A percentile compares a stretch with the other conserved stretches of the same genome.
Conservation (phyloP, 768 basidiomycete genomes). For the Xanthoconium purpureum region DNA sequence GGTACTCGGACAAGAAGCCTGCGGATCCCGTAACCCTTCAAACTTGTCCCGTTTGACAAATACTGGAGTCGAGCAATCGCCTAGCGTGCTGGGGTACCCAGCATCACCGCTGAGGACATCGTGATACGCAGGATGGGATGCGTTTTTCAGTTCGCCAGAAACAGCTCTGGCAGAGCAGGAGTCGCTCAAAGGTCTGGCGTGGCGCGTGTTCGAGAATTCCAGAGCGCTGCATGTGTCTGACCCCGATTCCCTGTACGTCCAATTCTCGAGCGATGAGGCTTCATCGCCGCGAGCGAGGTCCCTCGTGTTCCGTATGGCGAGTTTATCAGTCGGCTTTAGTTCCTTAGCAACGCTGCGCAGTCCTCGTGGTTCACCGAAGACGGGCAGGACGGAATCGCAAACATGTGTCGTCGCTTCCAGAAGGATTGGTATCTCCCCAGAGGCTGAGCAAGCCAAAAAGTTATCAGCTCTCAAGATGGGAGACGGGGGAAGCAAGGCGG, state of each 20-base stretch:
- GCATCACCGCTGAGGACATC: background rate
- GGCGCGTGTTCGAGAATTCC: background rate
- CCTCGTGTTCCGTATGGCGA: background rate
- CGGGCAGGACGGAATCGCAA: conserved; percentile 3
- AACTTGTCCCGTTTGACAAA: conserved; percentile 2
- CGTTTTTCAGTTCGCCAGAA: background rate
- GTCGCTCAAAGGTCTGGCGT: background rate
- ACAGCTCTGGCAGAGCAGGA: background rate
- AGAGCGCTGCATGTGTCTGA: background rate
- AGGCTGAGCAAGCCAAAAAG: conserved; percentile 37
- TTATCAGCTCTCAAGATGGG: conserved; percentile 42
- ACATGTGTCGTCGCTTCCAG: conserved; percentile 29
- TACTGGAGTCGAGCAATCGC: background rate
- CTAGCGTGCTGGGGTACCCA: background rate
- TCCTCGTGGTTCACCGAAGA: background rate
- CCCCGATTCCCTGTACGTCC: conserved; percentile 3
- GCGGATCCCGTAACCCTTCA: conserved; percentile 15
- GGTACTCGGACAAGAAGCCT: conserved; percentile 7
- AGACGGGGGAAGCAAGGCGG: conserved; percentile 41
- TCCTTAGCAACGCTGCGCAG: conserved; percentile 8
- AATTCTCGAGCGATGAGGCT: background rate
- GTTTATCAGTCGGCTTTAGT: background rate
- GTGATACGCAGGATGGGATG: background rate
- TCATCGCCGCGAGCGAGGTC: background rate
- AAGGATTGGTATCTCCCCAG: conserved; percentile 52